Conservation (phyloP, 352 stramenopile species). For the Phytophthora hybrid region DNA sequence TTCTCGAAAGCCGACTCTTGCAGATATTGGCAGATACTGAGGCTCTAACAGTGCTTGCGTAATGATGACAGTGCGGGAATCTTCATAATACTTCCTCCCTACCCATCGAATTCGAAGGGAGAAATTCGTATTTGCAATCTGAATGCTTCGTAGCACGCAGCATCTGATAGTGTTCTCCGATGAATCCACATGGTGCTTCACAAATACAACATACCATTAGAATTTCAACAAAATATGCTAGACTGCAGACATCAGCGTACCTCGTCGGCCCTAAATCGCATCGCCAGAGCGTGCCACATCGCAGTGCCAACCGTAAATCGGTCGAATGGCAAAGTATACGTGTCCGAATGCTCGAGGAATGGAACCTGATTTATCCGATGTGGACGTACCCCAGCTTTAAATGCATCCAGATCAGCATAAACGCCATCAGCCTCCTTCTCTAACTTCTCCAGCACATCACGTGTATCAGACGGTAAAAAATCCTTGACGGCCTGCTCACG, state of each 20-base stretch:
- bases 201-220: neutral
- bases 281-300: slow-evolving; percentile 20
- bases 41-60: slow-evolving; percentile 16
- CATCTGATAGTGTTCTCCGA: slow-evolving; percentile 19
- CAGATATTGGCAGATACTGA: neutral
- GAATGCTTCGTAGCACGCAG: slow-evolving; percentile 9
- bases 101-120: slow-evolving; percentile 27
- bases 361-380: neutral
- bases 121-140: slow-evolving; percentile 10
- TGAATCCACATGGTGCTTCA: slow-evolving; percentile 9
- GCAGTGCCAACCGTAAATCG: neutral
- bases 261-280: slow-evolving; percentile 19
- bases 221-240: neutral
- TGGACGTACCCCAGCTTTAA: slow-evolving; percentile 1
- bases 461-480: neutral
- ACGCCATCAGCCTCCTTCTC: slow-evolving; percentile 6
- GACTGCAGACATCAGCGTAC: slow-evolving; percentile 5
- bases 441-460: slow-evolving; percentile 12
- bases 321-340: slow-evolving; percentile 24
- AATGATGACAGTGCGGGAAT: slow-evolving; percentile 22
- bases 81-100: slow-evolving; percentile 19
- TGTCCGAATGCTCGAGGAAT: slow-evolving; percentile 27
- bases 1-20: slow-evolving; percentile 23
- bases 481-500: neutral
- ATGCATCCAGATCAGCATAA: slow-evolving; percentile 23